Evolutionary conservation across 2,329 filamentous ascomycete genomes (phyloP).

Genomic region (Alternaria postmessia): DNA sequence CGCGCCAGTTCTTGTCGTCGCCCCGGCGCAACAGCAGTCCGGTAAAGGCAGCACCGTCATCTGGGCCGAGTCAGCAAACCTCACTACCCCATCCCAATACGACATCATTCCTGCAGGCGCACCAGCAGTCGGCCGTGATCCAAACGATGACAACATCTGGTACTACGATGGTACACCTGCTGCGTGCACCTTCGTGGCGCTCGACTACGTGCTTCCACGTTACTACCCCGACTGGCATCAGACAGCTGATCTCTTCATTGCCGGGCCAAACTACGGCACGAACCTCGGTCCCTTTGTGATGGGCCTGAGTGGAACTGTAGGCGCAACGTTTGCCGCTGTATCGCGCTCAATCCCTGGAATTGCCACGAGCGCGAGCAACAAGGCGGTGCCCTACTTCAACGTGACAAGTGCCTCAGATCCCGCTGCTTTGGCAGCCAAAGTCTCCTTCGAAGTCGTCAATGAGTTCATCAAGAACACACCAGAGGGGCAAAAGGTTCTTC

Average conservation of each 20-base stretch:
- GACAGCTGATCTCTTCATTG: conserved; percentile 62
- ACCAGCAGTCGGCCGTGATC: conserved; percentile 61
- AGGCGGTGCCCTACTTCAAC: conserved; percentile 54
- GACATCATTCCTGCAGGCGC: conserved; percentile 57
- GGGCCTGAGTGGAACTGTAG: conserved; percentile 43
- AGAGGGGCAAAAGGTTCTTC: conserved; percentile 49
- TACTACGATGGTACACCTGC: conserved; percentile 69
- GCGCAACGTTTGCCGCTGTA: conserved; percentile 61
- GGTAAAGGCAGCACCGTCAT: conserved; percentile 56
- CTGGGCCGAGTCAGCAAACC: conserved; percentile 55
- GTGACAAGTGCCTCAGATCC: conserved; percentile 55
- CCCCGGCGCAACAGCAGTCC: conserved; percentile 55
- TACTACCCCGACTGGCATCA: conserved; percentile 53
- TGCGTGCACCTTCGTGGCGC: conserved; percentile 63
- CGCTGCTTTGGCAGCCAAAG: conserved; percentile 55
- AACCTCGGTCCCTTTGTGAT: conserved; percentile 63
- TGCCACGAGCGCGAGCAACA: conserved; percentile 57
- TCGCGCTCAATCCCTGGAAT: conserved; percentile 61
- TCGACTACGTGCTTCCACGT: conserved; percentile 64
- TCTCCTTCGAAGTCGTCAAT: conserved; percentile 56
- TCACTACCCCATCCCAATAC: conserved; percentile 56
- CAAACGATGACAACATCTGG: conserved; percentile 63
- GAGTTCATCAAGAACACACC: conserved; percentile 53
- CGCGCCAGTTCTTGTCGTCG: conserved; percentile 52
- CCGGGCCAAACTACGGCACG: conserved; percentile 64